Base-by-base conservation (phyloP, 2,329 filamentous ascomycete genomes). In the Chalaropsis ovoidea region DNA sequence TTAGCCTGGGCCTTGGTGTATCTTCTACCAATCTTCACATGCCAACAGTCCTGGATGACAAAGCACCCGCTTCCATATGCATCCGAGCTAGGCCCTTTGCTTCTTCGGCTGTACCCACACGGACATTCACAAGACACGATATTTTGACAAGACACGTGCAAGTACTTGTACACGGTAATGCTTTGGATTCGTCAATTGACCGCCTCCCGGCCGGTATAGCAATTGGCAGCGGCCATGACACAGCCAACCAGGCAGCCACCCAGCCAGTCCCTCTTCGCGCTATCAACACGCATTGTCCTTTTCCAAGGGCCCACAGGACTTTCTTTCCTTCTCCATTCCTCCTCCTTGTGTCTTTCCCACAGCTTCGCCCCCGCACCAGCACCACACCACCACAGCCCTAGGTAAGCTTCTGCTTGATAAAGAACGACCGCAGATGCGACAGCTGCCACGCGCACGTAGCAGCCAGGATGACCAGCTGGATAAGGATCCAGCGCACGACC, bases 351-450 rank as follows among this genome's bases (percentile, higher is more conserved):
- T n/a, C n/a, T n/a, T n/a, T 31, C 31, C 31, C 31, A 3, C 31
- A 31, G 3, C 31, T 6, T 31, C 31, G 31, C 31, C 31, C 31
- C 6, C 31, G 31, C 31, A 2, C 31, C 47, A 8, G 47, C 47
- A 49, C 22, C 11, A 13, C 19, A 39, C 22, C 19, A 17, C 17
- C 11, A 47, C 7, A 49, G 22, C n/a, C 61, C 77, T 84, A 99
- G 68, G 94, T 97, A 75, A 99, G 86, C 83, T 99, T 99, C 81
- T 97, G 93, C 83, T 99, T 99, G 81, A 99, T 99, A 80, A 99
- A 99, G 83, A 99, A 99, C 60, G 89, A 88, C 71, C 94, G 84
- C 72, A 99, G 82, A 77, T 99, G 93, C 64, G 91, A 95, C 60
- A 99, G 81, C 77, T 99, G 94, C 94, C 94, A 99, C 68, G 90